phyloP scores from a whole-genome alignment of 176 grass and related monocot species.

The Lolium perenne region DNA sequence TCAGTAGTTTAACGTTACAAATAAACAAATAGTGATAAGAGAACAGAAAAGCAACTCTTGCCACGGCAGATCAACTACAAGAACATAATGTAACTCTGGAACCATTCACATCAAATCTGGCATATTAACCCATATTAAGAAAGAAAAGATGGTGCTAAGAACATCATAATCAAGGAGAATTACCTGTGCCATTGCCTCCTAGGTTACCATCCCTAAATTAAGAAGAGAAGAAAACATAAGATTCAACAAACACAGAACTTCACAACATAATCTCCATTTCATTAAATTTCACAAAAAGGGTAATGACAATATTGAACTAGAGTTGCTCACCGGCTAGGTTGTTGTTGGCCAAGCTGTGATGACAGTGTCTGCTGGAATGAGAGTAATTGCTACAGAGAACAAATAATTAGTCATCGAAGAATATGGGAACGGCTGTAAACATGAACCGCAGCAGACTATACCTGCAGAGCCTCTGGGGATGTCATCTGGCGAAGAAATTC shows the following conservation, averaged over 20 bases:
- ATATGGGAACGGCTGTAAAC: neutral
- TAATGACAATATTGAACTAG: constrained; percentile 29
- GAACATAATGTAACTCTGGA: constrained; percentile 19
- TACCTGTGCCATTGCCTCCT: constrained; percentile 70
- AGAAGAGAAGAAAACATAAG: neutral
- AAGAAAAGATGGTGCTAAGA: constrained; percentile 12
- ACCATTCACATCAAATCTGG: constrained; percentile 29
- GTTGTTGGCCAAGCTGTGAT: constrained; percentile 67
- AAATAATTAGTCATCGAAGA: constrained; percentile 11
- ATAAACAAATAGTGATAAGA: neutral
- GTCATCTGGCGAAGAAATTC: constrained; percentile 92
- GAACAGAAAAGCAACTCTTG: constrained; percentile 21
- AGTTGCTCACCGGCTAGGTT: constrained; percentile 78
- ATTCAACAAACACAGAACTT: constrained; percentile 34
- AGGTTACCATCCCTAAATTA: constrained; percentile 74
- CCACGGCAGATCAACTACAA: neutral
- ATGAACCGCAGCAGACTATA: constrained; percentile 34
- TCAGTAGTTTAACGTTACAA: neutral
- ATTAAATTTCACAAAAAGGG: constrained; percentile 5
- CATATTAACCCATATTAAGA: neutral
- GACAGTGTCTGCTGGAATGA: constrained; percentile 78
- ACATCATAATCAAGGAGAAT: constrained; percentile 9
- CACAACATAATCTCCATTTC: constrained; percentile 7
- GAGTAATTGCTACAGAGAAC: constrained; percentile 72
- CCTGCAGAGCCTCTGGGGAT: constrained; percentile 93